Base-by-base conservation (phyloP, 2,329 filamentous ascomycete species). In the Epichloe uncinata region DNA sequence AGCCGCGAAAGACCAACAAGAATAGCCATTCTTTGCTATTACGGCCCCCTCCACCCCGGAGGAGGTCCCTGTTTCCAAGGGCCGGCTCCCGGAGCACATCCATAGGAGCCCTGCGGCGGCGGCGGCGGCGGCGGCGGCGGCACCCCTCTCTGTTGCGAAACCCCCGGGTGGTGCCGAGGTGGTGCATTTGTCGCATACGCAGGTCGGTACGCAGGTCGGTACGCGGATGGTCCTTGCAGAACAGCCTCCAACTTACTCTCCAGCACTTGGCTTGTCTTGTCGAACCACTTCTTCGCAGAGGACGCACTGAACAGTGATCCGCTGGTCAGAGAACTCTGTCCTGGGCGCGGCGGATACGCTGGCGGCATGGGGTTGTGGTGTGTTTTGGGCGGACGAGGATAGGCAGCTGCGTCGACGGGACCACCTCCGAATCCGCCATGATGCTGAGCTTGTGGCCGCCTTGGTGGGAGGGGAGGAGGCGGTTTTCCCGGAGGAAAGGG, bases 221-320 rank as follows among this genome's bases (percentile, higher is more conserved):
- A n/a, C n/a, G n/a, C 53, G 15, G 45, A 47, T 18, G 52, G 54
- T 3, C 54, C 54, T 41, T 64, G 62, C 43, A 63, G 47, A 40
- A 64, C 61, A 3, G 61, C 56, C 20, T 60, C 64, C 42, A 66
- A 52, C 35, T 57, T 64, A 44, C 56, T 64, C 53, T 67, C 66
- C 22, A 68, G 53, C 11, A 59, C 61, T 44, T 64, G 59, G 22
- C 61, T 61, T 26, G 65, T 67, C 57, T 63, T 68, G 47, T 60
- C 62, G 12, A 67, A 46, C 60, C 64, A 66, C 49, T 62, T 65
- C 50, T 62, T 59, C 1, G 63, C 66, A 16, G 63, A 63, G 35
- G 58, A 60, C 51, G 60, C 60, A 26, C 63, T 61, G 44, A 68
- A 64, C 13, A 66, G 54, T 34, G 59, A 61, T 2, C 49, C 42